Base-by-base conservation (phyloP, 1,284 basidiomycete species). In the Cryptococcus sp. region DNA sequence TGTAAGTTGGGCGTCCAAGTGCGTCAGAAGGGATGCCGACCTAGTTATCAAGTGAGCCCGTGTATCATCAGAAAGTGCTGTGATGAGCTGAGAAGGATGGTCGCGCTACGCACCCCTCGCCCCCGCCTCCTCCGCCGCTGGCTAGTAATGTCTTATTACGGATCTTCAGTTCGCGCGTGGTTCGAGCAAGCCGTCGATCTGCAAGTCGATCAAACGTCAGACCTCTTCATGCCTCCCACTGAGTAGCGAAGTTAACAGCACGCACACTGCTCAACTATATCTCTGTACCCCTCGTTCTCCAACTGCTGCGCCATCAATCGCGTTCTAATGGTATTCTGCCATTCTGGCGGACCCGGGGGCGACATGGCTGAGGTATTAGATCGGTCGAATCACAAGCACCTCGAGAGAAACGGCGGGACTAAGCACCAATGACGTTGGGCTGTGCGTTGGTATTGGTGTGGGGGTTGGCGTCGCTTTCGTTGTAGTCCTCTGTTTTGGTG, bases 1-100 rank as follows among this genome's bases (percentile, higher is more conserved):
- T 3, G 91, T 90, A 74, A 98, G 90, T 75, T 98, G 93, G 3
- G 88, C 87, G 77, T 98, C 93, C 53, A 98, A 86, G 16, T 94
- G 95, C 1, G 87, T 81, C 69, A 94, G 87, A 75, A 96, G 93
- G 46, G 88, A 87, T 25, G 95, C 88, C 20, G 92, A 62, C n/a
- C 65, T 67, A 46, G 13, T 25, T 13, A 35, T n/a, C n/a, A 13
- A 35, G 31, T 35, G 8, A 35, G 31, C 31, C 7, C 31, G 8
- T 5, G 35, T 40, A 20, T 44, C 19, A 40, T 35, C 2, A n/a
- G n/a, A 68, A 42, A 5, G 16, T 5, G 41, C 16, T 7, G 41
- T 3, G 41, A 22, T n/a, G 8, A 2, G 42, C 5, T 17, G 42
- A n/a, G 13, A n/a, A 45, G 11, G 42, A 15, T 19, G 22, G 42